Base-by-base conservation (phyloP, 257 asterid species). In the Ehretia macrophylla region DNA sequence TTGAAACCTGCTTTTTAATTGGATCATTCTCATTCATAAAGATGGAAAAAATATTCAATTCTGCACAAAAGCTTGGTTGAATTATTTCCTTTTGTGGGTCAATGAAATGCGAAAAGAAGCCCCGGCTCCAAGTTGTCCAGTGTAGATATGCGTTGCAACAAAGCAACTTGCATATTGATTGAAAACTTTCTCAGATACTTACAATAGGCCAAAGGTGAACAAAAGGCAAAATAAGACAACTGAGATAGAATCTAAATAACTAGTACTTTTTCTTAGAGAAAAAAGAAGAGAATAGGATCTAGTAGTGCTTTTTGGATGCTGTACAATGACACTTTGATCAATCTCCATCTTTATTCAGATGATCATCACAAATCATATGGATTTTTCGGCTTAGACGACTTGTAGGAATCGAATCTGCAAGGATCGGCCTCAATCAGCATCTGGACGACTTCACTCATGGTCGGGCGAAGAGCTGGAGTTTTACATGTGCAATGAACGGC, bases 391-490 rank as follows among this genome's bases (percentile, higher is more conserved):
- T 68, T 55, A 11, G 70, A 62, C 21, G 64, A 61, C 68, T 75
- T 75, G 81, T 80, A 81, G 22, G 87, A 76, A 32, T 68, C 71
- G 48, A 74, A 77, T 62, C 73, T 78, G 67, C 90, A 83, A 5
- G 94, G 97, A 21, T 80, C 95, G 0, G 88, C 94, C 69, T 93
- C 96, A 17, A 80, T 77, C 44, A 93, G 81, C 52, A 71, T 66
- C 58, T 86, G 97, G 32, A 85, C 91, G 4, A 82, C 95, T 65
- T 93, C 96, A 0, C 59, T 86, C 99, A 93, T 93, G 1, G 83
- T 77, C 4, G 96, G 99, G 12, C 97, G 97, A 0, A 70, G 78
- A 1, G 71, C 32, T 12, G 99, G 94, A 0, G 79, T 73, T 63
- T 65, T 79, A 50, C 84, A 73, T 8, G 97, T 86, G 84, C 99